Percentiles rank a stretch among this genome's conserved stretches.
These are phyloP conservation scores for Liriodendron chinense DNA, from an alignment of 164 flowering plant species.

Conservation along the genomic window DNA sequence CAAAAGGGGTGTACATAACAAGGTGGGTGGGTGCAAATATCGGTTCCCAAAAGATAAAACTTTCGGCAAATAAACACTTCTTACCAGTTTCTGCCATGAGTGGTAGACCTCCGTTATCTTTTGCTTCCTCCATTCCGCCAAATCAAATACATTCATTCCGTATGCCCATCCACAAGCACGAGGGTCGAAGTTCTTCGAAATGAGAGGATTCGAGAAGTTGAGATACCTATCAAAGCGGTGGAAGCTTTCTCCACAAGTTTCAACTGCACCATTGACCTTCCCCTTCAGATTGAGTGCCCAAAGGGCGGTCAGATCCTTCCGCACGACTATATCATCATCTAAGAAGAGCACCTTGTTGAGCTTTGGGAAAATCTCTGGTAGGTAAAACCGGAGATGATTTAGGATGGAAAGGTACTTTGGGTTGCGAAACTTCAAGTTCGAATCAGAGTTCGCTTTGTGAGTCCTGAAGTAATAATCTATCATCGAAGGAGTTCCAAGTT, in stretches of 20 bases:
- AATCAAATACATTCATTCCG: constrained; percentile 29
- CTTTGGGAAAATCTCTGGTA: constrained; percentile 89
- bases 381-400: constrained; percentile 94
- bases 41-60: not conserved
- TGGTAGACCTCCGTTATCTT: constrained; percentile 25
- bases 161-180: constrained; percentile 31
- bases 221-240: constrained; percentile 32
- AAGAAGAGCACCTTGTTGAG: constrained; percentile 83
- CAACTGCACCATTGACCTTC: constrained; percentile 90
- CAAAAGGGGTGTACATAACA: too few relatives aligned
- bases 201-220: constrained; percentile 31
- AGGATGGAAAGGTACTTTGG: constrained; percentile 90
- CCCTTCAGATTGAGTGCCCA: constrained; percentile 84
- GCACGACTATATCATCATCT: constrained; percentile 92
- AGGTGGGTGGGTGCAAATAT: too few relatives aligned
- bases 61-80: not conserved
- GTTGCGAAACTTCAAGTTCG: constrained; percentile 83
- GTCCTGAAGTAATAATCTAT: constrained; percentile 82
- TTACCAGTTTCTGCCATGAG: constrained; percentile 28
- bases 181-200: constrained; percentile 22
- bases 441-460: constrained; percentile 69
- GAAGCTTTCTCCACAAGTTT: constrained; percentile 36
- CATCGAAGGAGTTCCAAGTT: constrained; percentile 75
- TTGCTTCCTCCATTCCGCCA: constrained; percentile 27
- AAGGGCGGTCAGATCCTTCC: constrained; percentile 76